phyloP scores from a whole-genome alignment of 139 green algal species.

The Picochlorum sp. region DNA sequence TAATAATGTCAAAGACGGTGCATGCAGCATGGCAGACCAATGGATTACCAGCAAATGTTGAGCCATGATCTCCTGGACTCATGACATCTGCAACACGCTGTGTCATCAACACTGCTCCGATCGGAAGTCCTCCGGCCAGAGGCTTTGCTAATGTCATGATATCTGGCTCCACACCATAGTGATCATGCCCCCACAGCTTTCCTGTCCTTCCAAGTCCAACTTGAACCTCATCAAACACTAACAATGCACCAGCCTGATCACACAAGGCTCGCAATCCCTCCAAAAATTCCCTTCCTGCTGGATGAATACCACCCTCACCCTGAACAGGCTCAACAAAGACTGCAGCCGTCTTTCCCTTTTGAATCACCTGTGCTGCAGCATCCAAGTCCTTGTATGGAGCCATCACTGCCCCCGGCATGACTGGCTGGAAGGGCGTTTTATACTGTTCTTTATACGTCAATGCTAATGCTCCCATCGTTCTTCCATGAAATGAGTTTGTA shows the following conservation, averaged over 20 bases:
- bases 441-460: conserved; percentile 96
- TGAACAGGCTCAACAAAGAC: conserved; percentile 98
- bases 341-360: conserved; percentile 69
- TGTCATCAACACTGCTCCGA: conserved; percentile 89
- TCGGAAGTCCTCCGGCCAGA: conserved; percentile 90
- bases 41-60: conserved; percentile 94
- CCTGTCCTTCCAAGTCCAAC: conserved; percentile 74
- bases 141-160: conserved; percentile 98
- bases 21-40: conserved; percentile 79
- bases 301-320: conserved; percentile 30
- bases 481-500: conserved; percentile 89
- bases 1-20: conserved; percentile 74
- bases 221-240: conserved; percentile 98
- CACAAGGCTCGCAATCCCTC: conserved; percentile 79
- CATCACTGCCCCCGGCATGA: conserved; percentile 67
- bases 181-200: conserved; percentile 86
- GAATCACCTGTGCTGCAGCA: conserved; percentile 34
- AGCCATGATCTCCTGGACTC: conserved; percentile 87
- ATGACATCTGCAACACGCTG: conserved; percentile 88
- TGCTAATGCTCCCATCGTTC: conserved; percentile 91
- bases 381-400: conserved; percentile 63
- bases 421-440: conserved; percentile 88
- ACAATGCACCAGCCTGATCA: conserved; percentile 83
- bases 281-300: conserved; percentile 46
- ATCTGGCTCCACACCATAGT: conserved; percentile 85